Base-by-base conservation (phyloP, 257 asterid genomes). In the Solanum sitiens region DNA sequence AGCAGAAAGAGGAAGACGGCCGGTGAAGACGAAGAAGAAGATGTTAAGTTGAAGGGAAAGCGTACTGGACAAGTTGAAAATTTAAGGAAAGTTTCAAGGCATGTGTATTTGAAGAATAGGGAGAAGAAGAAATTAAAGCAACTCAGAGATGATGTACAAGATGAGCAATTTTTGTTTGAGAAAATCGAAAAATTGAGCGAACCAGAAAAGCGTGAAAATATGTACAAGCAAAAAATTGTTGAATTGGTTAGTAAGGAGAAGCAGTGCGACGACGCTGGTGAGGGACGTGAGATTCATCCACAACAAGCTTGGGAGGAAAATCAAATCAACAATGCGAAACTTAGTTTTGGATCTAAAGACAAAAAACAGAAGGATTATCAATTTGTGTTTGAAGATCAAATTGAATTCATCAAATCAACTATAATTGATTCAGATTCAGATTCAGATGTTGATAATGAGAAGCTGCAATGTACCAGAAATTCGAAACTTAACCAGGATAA, bases 281-380 rank as follows among this genome's bases (percentile, higher is more conserved):
- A 56, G 65, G 65, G 18, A 56, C 65, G 8, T 6, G 65, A 56
- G 25, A 56, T 56, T 56, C 65, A 56, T 56, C 65, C 65, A 90
- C 98, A 96, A 92, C 98, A 96, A 93, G 99, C 98, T 20, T 96
- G 98, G 98, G 99, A 96, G 91, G 98, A 95, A 8, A 96, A 96
- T 90, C 99, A 96, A 92, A 95, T 95, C 71, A 95, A 93, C 86
- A 96, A 95, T 89, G 98, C 98, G 68, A 95, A 96, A 44, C 94
- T 96, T 65, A 93, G 93, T 80, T 94, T 88, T 92, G 98, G 99
- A 76, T 94, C 98, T 21, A 94, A 93, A 90, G 91, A 93, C 79
- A 89, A 86, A 87, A 93, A 90, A 89, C 89, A 91, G 87, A 90
- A 93, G 61, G 96, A 95, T 61, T 94, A 92, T 89, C 94, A 94